These are phyloP conservation scores for Terana coerulea DNA, from an alignment of 768 basidiomycete species.

Conservation along the genomic window DNA sequence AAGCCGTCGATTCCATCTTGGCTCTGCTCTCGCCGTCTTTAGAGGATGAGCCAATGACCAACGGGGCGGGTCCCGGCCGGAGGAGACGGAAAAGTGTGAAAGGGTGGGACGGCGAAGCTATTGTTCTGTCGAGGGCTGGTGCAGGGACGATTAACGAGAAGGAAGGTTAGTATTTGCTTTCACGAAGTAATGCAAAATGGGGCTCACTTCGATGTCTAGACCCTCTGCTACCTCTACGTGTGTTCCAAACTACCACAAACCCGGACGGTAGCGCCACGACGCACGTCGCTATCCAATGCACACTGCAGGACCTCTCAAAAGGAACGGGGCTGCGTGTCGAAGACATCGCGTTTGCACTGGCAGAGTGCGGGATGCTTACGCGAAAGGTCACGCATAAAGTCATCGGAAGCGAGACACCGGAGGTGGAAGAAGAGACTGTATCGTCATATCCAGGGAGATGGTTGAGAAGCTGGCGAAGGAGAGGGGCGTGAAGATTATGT, in stretches of 20 bases:
- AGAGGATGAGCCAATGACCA: background rate
- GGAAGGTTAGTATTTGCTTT: constrained; percentile 13
- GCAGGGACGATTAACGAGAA: constrained; percentile 15
- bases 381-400: constrained; percentile 24
- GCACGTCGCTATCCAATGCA: constrained; percentile 65
- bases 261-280: constrained; percentile 68
- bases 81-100: constrained; percentile 48
- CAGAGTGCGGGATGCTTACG: constrained; percentile 77
- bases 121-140: constrained; percentile 12
- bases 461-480: constrained; percentile 64
- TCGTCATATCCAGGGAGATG: constrained; percentile 62
- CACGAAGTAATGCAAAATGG: background rate
- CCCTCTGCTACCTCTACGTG: constrained; percentile 50
- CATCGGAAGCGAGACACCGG: constrained; percentile 23
- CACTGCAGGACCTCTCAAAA: constrained; percentile 71
- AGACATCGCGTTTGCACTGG: constrained; percentile 85
- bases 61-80: background rate
- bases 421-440: constrained; percentile 40
- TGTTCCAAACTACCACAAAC: constrained; percentile 53
- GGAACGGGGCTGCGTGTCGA: constrained; percentile 81
- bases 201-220: constrained; percentile 33
- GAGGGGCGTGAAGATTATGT: constrained; percentile 68
- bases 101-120: constrained; percentile 72
- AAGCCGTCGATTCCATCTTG: constrained; percentile 15
- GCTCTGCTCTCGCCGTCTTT: background rate